These are phyloP conservation scores for Rhodotorula sp. DNA, from an alignment of 1,284 basidiomycete genomes.

Conservation along the genomic window DNA sequence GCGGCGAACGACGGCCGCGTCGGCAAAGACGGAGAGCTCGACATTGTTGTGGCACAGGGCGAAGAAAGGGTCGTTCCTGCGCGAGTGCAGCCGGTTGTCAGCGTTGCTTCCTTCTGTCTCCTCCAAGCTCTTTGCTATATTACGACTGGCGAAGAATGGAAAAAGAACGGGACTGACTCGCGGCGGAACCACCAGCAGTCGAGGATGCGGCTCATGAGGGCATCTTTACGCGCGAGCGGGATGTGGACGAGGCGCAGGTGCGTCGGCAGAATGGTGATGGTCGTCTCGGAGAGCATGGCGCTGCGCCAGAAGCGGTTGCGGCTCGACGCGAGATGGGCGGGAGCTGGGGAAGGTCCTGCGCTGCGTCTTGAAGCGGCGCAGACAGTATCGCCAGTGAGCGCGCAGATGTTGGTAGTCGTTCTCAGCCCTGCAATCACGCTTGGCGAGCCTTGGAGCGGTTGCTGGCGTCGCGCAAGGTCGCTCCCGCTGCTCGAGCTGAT, in stretches of 20 bases:
- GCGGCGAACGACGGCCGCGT: constrained; percentile 23
- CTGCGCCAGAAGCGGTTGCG: not conserved
- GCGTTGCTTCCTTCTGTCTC: not conserved
- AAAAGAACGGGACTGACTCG: constrained; percentile 9
- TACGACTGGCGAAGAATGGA: too few relatives aligned
- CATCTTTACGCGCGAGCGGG: constrained; percentile 14
- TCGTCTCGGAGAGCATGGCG: constrained; percentile 13
- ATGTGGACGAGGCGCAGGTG: constrained; percentile 26
- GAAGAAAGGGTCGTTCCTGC: constrained; percentile 41
- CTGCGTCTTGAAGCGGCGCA: too few relatives aligned
- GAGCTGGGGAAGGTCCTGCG: not conserved
- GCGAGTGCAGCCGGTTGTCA: not conserved
- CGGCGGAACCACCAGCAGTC: constrained; percentile 28
- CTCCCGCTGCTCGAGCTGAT: too few relatives aligned
- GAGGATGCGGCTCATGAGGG: constrained; percentile 20
- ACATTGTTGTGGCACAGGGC: constrained; percentile 39
- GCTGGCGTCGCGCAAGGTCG: too few relatives aligned
- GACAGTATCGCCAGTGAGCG: too few relatives aligned
- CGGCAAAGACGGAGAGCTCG: constrained; percentile 43
- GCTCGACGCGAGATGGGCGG: not conserved
- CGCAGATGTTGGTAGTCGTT: too few relatives aligned
- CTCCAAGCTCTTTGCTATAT: too few relatives aligned
- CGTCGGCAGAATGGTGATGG: constrained; percentile 30
- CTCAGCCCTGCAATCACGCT: too few relatives aligned
- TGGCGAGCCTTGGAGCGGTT: too few relatives aligned